Evolutionary conservation across 2,329 filamentous ascomycete species (phyloP).

Genomic region (Corniculantispora saksenae): DNA sequence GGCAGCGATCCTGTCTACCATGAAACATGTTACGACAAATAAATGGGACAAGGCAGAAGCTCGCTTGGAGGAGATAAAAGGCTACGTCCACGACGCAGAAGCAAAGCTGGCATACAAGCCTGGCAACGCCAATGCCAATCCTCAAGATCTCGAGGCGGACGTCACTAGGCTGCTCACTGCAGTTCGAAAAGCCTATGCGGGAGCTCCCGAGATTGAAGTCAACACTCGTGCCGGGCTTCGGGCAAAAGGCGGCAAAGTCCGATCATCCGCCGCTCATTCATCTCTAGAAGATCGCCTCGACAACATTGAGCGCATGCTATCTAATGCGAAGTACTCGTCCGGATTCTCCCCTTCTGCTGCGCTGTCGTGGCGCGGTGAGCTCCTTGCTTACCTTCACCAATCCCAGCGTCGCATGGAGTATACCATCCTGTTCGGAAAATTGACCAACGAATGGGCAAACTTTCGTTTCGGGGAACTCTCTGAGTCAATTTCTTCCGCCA

Average conservation of each 20-base stretch:
- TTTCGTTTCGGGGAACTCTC: constrained; percentile 18
- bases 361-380: constrained; percentile 13
- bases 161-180: not conserved
- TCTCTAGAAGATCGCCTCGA: not conserved
- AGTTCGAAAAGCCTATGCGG: constrained; percentile 9
- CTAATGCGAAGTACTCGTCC: constrained; percentile 13
- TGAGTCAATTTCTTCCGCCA: not conserved
- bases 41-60: constrained; percentile 17
- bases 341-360: constrained; percentile 11
- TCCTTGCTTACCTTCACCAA: constrained; percentile 14
- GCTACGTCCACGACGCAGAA: constrained; percentile 4
- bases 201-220: not conserved
- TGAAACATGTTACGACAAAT: constrained; percentile 16
- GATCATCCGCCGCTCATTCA: not conserved
- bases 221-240: not conserved
- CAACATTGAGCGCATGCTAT: constrained; percentile 18
- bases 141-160: constrained; percentile 12
- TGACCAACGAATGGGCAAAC: constrained; percentile 14
- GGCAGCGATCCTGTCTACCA: constrained; percentile 17
- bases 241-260: not conserved
- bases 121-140: not conserved
- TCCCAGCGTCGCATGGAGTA: constrained; percentile 15
- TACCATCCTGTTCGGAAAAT: constrained; percentile 10
- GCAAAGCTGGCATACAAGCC: not conserved
- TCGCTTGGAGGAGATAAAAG: constrained; percentile 2